phyloP scores from a whole-genome alignment of 176 grass and related monocot species.

The barley (Hordeum vulgare) region MorexV3_pseudomolecules_assembly NC_058520.1:430730710-430731209 shows the following conservation, averaged over 20 bases:
- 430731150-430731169: background rate
- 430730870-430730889: background rate
- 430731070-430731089: background rate
- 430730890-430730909: background rate
- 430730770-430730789: background rate
- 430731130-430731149: conserved; percentile 2
- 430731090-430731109: background rate
- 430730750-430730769: background rate
- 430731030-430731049: background rate
- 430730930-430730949: background rate
- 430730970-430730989: background rate
- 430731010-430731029: background rate
- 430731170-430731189: background rate
- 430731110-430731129: background rate
- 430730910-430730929: background rate
- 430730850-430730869: background rate
- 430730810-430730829: background rate
- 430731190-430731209: conserved; percentile 45
- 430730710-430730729: background rate
- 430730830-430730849: background rate
- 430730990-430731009: background rate
- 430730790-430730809: background rate
- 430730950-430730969: conserved; percentile 14
- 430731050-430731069: background rate
- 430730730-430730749: background rate